Base-by-base conservation (phyloP, 2,329 filamentous ascomycete genomes). In the Fusarium sp. region DNA sequence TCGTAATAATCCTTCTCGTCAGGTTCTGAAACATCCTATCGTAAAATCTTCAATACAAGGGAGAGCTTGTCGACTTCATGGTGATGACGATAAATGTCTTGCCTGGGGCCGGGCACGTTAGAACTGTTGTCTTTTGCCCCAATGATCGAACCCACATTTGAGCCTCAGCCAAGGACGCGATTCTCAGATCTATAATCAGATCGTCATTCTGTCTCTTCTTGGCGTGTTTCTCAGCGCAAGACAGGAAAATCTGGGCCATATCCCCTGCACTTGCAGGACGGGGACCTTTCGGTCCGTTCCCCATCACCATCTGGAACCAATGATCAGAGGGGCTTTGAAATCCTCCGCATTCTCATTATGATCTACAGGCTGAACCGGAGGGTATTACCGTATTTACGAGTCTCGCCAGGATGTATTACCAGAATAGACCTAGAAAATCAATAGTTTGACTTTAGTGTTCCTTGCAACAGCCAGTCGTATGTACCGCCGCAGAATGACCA, bases 371-470 rank as follows among this genome's bases (percentile, higher is more conserved):
- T 28, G 10, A 14, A 62, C 32, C 55, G 28, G 41, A 22, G 55
- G 36, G 8, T 8, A 6, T 34, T 47, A 2, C 39, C n/a, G 8
- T 6, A 17, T 48, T 28, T 7, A 32, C 12, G 20, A 48, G 5
- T 20, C 11, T 22, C 10, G 10, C n/a, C 20, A 36, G 48, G 52
- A 50, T 12, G 12, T 14, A 28, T 39, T 45, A 17, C 65, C 59
- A 17, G 20, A 70, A 50, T 6, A 17, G 42, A 14, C 20, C 26
- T 70, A 69, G 67, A 4, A 13, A 20, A 55, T 69, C 59, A 17
- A 61, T 62, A 68, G 66, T 67, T 26, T 67, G 17, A 18, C 22
- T 28, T 28, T 66, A 65, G 57, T 52, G 47, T 47, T 28, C 44
- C 18, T 15, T 15, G 2, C 3, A 57, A 36, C 26, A 65, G 10